Base-by-base conservation (phyloP, 2,329 filamentous ascomycete genomes). In the Nigrospora osmanthi region DNA sequence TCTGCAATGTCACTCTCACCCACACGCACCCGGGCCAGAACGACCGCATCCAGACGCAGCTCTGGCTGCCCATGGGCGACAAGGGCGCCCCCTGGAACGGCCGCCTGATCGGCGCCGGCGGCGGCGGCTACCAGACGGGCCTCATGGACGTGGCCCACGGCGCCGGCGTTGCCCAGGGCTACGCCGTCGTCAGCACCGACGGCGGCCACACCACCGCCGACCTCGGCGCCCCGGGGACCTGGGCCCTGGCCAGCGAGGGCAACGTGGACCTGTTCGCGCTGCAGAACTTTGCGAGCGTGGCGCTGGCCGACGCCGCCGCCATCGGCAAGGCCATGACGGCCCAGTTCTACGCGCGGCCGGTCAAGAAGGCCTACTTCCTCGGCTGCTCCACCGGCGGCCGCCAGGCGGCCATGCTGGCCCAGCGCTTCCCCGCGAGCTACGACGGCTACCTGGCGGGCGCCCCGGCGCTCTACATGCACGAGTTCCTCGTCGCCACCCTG, bases 1-100 rank as follows among this genome's bases (percentile, higher is more conserved):
- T 47, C 32, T 47, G 32, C 45, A 47, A 47, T 23, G 40, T 47
- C 13, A 39, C 45, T 6, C n/a, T 47, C 14, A 34, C 31, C 31
- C 28, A 47, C 40, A 47, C 45, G 7, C 45, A 40, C 16, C 45
- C 40, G 4, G 45, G 40, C 13, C 40, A 42, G 36, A 34, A 38
- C 1, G 33, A 47, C 36, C 38, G 13, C n/a, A 32, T 43, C 40
- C 16, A 11, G 7, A 37, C 34, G n/a, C 40, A 39, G 10, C 35
- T 39, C 7, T 47, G 36, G 32, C 32, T 43, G 10, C 45, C 45
- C 7, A 16, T 32, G 11, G 39, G 30, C 31, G 31, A 41, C 7
- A 14, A 10, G 5, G 39, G 17, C 11, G 14, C 19, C 11, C 16
- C 42, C 11, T 47, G 40, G 45, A 47, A 47, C 17, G 38, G 35